phyloP scores from a whole-genome alignment of 345 rosid genomes.

The Brassica incana region DNA sequence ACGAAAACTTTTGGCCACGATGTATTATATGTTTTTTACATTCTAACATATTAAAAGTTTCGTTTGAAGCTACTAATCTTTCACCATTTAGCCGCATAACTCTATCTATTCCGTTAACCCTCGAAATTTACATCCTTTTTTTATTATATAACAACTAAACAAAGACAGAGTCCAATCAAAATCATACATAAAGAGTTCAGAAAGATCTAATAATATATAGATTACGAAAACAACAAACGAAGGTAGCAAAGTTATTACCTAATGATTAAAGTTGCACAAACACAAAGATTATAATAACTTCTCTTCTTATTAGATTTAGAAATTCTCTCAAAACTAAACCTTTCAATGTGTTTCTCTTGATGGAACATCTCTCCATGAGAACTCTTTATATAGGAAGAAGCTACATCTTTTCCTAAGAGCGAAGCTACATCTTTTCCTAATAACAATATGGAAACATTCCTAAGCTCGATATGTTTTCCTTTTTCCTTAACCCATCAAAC shows the following conservation, averaged over 20 bases:
- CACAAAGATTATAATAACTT: too few species aligned
- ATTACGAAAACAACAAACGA: slow-evolving; percentile 9
- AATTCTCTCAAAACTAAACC: too few species aligned
- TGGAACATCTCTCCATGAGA: too few species aligned
- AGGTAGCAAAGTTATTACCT: slow-evolving; percentile 20
- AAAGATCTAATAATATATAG: slow-evolving; percentile 1
- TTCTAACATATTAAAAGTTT: not conserved
- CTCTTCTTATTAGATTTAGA: too few species aligned
- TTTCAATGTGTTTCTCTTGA: too few species aligned
- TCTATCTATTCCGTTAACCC: not conserved
- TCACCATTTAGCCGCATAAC: not conserved
- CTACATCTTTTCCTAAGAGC: too few species aligned
- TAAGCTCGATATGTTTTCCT: too few species aligned
- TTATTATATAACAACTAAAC: slow-evolving; percentile 10
- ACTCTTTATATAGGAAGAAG: too few species aligned
- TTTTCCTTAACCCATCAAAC: too few species aligned
- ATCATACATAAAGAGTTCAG: slow-evolving; percentile 18
- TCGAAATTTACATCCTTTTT: slow-evolving; percentile 13
- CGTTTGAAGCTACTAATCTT: not conserved
- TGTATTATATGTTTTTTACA: not conserved
- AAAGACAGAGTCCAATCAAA: slow-evolving; percentile 1
- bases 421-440: too few species aligned
- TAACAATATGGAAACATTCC: too few species aligned
- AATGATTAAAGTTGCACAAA: not conserved
- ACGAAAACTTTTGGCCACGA: too few species aligned